phyloP scores from a whole-genome alignment of 768 basidiomycete genomes.

The Kwoniella dejecticola region DNA sequence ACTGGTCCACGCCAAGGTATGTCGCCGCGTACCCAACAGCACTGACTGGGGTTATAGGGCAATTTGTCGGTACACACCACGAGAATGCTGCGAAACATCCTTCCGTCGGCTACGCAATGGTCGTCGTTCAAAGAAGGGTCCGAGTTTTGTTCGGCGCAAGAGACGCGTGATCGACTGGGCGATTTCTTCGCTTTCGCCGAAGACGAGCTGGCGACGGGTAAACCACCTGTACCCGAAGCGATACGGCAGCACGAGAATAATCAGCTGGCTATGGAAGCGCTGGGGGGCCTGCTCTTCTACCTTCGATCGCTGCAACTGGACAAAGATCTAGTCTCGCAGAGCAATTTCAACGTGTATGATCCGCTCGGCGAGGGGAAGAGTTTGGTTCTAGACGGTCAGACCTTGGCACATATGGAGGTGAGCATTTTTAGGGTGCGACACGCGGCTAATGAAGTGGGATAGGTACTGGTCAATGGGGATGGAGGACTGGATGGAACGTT shows the following conservation, averaged over 20 bases:
- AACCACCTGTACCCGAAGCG: slow-evolving; percentile 63
- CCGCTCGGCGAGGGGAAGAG: slow-evolving; percentile 88
- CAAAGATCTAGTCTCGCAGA: slow-evolving; percentile 90
- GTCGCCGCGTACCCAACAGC: slow-evolving; percentile 11
- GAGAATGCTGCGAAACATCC: slow-evolving; percentile 75
- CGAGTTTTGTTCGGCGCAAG: slow-evolving; percentile 69
- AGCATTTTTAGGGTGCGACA: slow-evolving; percentile 6
- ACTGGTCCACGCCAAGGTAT: slow-evolving; percentile 82
- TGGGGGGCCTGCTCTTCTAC: slow-evolving; percentile 91
- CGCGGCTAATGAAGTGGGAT: background rate
- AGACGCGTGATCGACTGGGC: slow-evolving; percentile 40
- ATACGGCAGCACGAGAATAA: slow-evolving; percentile 73
- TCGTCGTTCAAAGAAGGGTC: slow-evolving; percentile 71
- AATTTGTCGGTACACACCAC: slow-evolving; percentile 80
- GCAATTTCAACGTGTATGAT: slow-evolving; percentile 96
- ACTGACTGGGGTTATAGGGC: slow-evolving; percentile 62
- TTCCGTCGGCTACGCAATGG: slow-evolving; percentile 84
- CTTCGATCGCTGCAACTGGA: slow-evolving; percentile 92
- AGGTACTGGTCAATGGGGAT: slow-evolving; percentile 87
- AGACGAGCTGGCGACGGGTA: slow-evolving; percentile 46
- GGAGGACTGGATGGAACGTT: slow-evolving; percentile 90
- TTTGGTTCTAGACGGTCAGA: slow-evolving; percentile 88
- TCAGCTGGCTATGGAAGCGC: slow-evolving; percentile 70
- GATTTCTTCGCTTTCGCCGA: slow-evolving; percentile 43
- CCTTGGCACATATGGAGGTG: slow-evolving; percentile 91